Evolutionary conservation across 495 filamentous ascomycete species (phyloP), one percentile per base, ranked within the genome.

Genomic region (Aspergillus asperescens): DNA sequence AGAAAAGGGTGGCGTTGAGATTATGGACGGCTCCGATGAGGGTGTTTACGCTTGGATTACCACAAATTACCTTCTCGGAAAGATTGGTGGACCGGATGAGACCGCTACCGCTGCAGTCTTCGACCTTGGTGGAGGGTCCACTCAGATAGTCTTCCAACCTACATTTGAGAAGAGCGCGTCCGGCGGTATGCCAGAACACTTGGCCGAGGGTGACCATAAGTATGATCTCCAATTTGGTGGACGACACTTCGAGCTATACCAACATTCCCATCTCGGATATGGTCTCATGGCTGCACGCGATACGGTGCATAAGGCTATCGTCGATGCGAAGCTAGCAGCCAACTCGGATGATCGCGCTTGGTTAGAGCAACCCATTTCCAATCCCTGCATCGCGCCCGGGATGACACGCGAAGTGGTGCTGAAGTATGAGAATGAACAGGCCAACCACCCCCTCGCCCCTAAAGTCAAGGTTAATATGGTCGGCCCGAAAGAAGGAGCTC

Each of bases 21-120:
- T 97, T 56, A 97, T 98, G 92, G 90, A 94, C 61, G 93, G 93
- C 58, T 87, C 84, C 13, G 85, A 96, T 56, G 93, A 98, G 70
- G 85, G 94, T 67, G 93, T 98, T n/a, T 98, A 95, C 60, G 94
- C 93, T 47, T 98, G 93, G 93, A 95, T 98, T 68, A 98, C 93
- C 3, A 90, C 88, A 52, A 98, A 98, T 73, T 98, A 97, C 72
- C 84, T 98, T 34, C 83, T 97, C 16, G 92, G 91, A 47, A 98
- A 96, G 75, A 97, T 97, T 62, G 94, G 93, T 59, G 88, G 87
- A 19, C 87, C 89, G 5, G 90, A 95, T 59, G 81, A 94, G 60
- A 88, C 80, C 48, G 86, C 87, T 12, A 97, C 93, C 2, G 93
- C 92, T 35, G 93, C 93, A 24, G 79, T 97, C 50, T 95, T 98